Evolutionary conservation across 2,329 filamentous ascomycete genomes (phyloP).

Genomic region (Scytalidium lignicola): DNA sequence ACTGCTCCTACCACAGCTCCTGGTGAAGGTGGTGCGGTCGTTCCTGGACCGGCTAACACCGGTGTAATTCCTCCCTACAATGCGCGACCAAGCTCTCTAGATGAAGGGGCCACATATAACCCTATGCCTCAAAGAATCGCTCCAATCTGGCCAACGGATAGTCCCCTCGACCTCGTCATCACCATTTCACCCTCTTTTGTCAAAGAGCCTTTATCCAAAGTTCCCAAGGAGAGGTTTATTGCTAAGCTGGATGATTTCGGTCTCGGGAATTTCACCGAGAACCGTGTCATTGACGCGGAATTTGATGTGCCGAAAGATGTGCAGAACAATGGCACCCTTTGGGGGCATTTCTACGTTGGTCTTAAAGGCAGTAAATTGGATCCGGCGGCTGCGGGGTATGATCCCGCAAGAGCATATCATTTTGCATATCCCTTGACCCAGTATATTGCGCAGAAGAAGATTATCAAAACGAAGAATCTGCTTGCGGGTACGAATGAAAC

Average conservation of each 20-base stretch:
- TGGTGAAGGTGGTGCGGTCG: constrained; percentile 44
- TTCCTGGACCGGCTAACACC: constrained; percentile 49
- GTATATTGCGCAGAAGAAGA: constrained; percentile 87
- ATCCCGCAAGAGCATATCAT: constrained; percentile 71
- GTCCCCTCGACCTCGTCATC: constrained; percentile 74
- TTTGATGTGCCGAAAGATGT: constrained; percentile 74
- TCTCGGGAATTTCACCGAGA: constrained; percentile 74
- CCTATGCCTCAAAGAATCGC: constrained; percentile 65
- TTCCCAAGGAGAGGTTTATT: constrained; percentile 64
- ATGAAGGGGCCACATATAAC: constrained; percentile 60
- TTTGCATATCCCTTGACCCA: constrained; percentile 83
- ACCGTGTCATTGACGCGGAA: constrained; percentile 67
- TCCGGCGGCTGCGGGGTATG: constrained; percentile 66
- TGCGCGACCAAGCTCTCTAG: constrained; percentile 54
- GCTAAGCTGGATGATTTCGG: constrained; percentile 76
- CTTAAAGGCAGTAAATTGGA: constrained; percentile 73
- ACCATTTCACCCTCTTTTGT: constrained; percentile 74
- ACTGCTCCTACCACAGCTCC: constrained; percentile 34
- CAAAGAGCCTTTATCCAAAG: constrained; percentile 60
- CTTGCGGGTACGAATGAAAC: constrained; percentile 50
- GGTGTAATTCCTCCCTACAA: constrained; percentile 59
- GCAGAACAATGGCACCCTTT: constrained; percentile 88
- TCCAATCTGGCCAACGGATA: constrained; percentile 83
- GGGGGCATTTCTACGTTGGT: constrained; percentile 88
- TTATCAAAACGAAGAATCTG: constrained; percentile 80